Base-by-base conservation (phyloP, 2,329 filamentous ascomycete species). In the Cercospora sp. region DNA sequence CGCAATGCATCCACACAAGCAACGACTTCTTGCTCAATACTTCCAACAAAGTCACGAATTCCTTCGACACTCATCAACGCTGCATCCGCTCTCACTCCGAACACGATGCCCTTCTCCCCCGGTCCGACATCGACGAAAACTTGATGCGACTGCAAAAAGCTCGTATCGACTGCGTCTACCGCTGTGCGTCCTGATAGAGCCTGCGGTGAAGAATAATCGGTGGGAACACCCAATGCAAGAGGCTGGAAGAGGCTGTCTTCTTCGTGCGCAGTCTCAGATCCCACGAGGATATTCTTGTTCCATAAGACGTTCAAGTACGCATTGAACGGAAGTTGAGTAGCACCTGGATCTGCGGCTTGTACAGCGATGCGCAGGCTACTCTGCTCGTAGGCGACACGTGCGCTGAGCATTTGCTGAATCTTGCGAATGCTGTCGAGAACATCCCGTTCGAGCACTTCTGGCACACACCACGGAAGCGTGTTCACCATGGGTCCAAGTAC, bases 251-350 rank as follows among this genome's bases (percentile, higher is more conserved):
- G 59, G n/a, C 43, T 63, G 12, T 61, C 34, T 24, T 67, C 66
- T n/a, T 10, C 43, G 1, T 16, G 6, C 5, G 49, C 21, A 53
- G 49, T 4, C 7, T 34, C 51, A 24, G 34, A 32, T 24, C 65
- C 68, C 1, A 55, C 53, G 13, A 66, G 43, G 1, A 49, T 45
- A 3, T 55, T 57, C 63, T 61, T 70, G 55, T 70, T 40, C 69
- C 69, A 69, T 2, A 69, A 34, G n/a, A 71, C 21, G 43, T 69
- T 69, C 62, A 69, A 65, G 59, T 69, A 60, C 8, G 69, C 57
- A 34, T 70, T 70, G 64, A 69, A 70, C 3, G 67, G 64, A 9
- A 67, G 32, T 53, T 70, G 55, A 28, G 51, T 45, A 0, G 64
- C 61, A 7, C 2, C 40, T 3, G 43, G 30, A 34, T 69, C 53